These are phyloP conservation scores for Purpureocillium lavendulum DNA, from an alignment of 2,329 filamentous ascomycete genomes.

Conservation along the genomic window DNA sequence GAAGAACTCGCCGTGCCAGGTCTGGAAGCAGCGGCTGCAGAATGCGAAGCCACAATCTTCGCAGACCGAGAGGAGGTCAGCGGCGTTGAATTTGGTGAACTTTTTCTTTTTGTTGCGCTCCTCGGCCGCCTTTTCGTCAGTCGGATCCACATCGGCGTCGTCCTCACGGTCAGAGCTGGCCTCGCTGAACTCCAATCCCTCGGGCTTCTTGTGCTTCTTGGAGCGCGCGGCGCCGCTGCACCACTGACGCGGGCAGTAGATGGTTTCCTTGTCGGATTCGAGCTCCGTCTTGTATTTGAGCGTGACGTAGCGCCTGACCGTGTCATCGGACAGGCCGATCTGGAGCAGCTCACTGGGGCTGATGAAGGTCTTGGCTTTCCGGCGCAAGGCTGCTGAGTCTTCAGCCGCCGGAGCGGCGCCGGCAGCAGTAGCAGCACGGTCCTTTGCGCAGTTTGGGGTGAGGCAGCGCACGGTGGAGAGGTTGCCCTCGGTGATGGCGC, in stretches of 20 bases:
- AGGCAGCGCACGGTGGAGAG: constrained; percentile 73
- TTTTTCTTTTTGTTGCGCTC: constrained; percentile 8
- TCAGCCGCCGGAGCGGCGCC: too few species aligned
- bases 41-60: constrained; percentile 88
- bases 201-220: constrained; percentile 62
- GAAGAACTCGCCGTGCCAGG: constrained; percentile 87
- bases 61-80: constrained; percentile 72
- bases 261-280: constrained; percentile 82
- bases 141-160: constrained; percentile 41
- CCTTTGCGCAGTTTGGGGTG: constrained; percentile 67
- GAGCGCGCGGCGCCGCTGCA: constrained; percentile 83
- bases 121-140: constrained; percentile 24
- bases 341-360: constrained; percentile 78
- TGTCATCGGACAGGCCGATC: constrained; percentile 61
- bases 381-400: constrained; percentile 17
- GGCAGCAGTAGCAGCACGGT: constrained; percentile 29
- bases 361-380: constrained; percentile 58
- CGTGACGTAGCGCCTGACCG: constrained; percentile 77
- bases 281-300: constrained; percentile 90
- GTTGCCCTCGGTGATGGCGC: constrained; percentile 79
- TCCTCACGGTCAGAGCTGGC: constrained; percentile 29
- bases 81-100: constrained; percentile 28
- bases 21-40: constrained; percentile 58
- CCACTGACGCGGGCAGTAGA: constrained; percentile 89
- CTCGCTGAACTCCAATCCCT: constrained; percentile 53